Base-by-base conservation (phyloP, 2,329 filamentous ascomycete species). In the Fusarium virguliforme region DNA sequence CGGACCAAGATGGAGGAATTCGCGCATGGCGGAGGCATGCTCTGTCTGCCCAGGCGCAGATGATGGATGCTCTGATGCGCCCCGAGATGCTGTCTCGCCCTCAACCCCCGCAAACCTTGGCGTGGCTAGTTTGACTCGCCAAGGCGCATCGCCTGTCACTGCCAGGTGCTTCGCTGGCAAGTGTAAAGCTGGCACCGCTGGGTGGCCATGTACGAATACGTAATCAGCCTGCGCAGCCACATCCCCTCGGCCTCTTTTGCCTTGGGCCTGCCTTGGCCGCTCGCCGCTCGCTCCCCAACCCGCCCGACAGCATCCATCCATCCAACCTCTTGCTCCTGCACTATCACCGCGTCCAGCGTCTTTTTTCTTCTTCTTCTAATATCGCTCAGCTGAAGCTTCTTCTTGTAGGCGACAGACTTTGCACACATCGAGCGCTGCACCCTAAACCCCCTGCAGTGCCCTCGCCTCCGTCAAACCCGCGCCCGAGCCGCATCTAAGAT, bases 191-290 rank as follows among this genome's bases (percentile, higher is more conserved):
- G 68, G 50, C 37, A 56, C 60, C 22, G 26, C 51, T 28, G 22
- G 34, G 55, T 48, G 56, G 56, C 58, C 48, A 60, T 54, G 58
- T 60, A 60, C 58, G 54, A 59, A 72, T 72, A 72, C 69, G 69
- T 72, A 72, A 72, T 72, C 65, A 71, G 57, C 62, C 38, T 63
- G 69, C 69, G 69, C 65, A 66, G 69, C 69, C 69, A 72, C 69
- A 70, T 50, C 57, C 46, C 30, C 50, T 35, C 50, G 9, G 24
- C 18, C 43, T 48, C 56, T 28, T 46, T 46, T 40, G 61, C 60
- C 57, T 67, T 68, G 50, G 68, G 61, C 67, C 67, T 62, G 63
- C 68, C 68, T 66, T 71, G 68, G 60, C 60, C 67, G 66, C 62
- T 63, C 58, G 65, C 67, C 65, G 63, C 67, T 70, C 38, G 55